Conservation (phyloP, 2,329 filamentous ascomycete genomes). For the Exserohilum turcica region DNA sequence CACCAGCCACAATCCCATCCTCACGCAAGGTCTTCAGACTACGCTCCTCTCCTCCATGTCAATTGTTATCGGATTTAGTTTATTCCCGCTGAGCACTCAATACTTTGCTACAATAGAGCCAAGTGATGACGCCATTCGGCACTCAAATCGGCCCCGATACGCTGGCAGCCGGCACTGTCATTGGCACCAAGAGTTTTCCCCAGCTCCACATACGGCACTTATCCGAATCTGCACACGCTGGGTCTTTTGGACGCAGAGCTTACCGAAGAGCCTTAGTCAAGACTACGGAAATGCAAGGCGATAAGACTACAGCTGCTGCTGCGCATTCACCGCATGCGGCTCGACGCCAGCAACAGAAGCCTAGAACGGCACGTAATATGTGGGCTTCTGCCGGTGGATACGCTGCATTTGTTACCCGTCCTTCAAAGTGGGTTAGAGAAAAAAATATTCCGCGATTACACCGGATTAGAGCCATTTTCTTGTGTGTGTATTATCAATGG, state of each 20-base stretch:
- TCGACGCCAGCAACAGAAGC: slow-evolving; percentile 24
- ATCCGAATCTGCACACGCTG: slow-evolving; percentile 15
- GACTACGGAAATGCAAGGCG: slow-evolving; percentile 27
- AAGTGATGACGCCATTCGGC: slow-evolving; percentile 1
- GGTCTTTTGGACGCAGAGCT: slow-evolving; percentile 32
- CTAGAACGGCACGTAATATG: slow-evolving; percentile 28
- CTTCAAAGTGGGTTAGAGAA: slow-evolving; percentile 13
- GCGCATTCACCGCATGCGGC: slow-evolving; percentile 15
- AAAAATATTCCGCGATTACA: slow-evolving; percentile 20
- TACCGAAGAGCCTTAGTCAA: slow-evolving; percentile 46
- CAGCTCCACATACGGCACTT: slow-evolving; percentile 15
- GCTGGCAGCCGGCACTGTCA: no score
- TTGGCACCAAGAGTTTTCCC: slow-evolving; percentile 12
- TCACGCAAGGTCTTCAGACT: no score
- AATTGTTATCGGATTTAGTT: not conserved
- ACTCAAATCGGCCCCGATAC: slow-evolving; percentile 1
- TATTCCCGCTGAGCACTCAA: no score
- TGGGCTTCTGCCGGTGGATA: slow-evolving; percentile 19
- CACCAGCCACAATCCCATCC: not conserved
- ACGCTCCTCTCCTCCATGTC: not conserved
- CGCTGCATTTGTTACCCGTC: slow-evolving; percentile 17
- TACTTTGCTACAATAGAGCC: no score
- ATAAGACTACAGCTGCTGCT: slow-evolving; percentile 40
- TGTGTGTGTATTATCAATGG: slow-evolving; percentile 25
- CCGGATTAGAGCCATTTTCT: slow-evolving; percentile 25